Conservation (phyloP, 1,139 yeast species). For the Saccharomyces hybrid region DNA sequence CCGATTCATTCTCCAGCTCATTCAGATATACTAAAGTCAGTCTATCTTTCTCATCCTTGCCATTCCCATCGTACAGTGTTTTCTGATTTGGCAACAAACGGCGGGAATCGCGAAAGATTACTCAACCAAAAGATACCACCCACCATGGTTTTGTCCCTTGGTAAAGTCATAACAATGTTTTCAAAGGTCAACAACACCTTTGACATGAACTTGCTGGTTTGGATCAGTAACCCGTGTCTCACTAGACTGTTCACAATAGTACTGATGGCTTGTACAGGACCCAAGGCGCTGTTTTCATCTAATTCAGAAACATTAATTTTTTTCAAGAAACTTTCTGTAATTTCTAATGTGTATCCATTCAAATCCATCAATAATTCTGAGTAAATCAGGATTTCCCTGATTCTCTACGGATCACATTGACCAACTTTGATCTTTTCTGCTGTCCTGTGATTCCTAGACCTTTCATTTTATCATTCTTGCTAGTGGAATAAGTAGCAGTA, state of each 20-base stretch:
- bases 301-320: constrained; percentile 80
- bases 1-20: not conserved
- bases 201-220: not conserved
- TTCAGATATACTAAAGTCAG: not conserved
- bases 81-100: constrained; percentile 48
- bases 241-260: constrained; percentile 66
- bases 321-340: constrained; percentile 74
- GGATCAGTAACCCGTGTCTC: constrained; percentile 1
- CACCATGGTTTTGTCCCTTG: constrained; percentile 77
- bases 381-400: not conserved
- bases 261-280: constrained; percentile 89
- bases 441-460: not conserved
- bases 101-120: constrained; percentile 86
- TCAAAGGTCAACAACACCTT: constrained; percentile 49
- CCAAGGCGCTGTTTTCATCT: constrained; percentile 76
- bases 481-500: not conserved
- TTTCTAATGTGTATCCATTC: constrained; percentile 67
- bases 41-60: constrained; percentile 35
- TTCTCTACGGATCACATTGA: not conserved
- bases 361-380: constrained; percentile 25
- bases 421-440: not conserved
- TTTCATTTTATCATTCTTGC: not conserved
- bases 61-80: constrained; percentile 43
- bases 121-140: constrained; percentile 97
- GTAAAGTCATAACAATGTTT: constrained; percentile 55